Evolutionary conservation across 1,284 basidiomycete genomes (phyloP).

Genomic region (Peniophora sp.): DNA sequence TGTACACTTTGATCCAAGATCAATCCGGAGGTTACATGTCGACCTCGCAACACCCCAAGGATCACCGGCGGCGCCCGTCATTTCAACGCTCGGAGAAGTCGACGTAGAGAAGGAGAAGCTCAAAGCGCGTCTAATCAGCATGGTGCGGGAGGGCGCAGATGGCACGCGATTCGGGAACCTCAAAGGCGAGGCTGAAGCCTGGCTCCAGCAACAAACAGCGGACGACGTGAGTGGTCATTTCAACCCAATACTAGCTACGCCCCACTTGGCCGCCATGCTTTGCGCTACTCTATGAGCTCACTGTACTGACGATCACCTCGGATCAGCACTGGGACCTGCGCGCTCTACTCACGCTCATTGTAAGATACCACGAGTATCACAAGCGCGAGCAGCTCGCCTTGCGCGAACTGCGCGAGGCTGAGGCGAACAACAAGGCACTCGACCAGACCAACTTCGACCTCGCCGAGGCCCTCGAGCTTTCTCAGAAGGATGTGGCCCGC

Average conservation of each 20-base stretch:
- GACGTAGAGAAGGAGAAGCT: constrained; percentile 8
- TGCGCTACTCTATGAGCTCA: not conserved
- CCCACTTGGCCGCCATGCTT: not conserved
- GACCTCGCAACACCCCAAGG: constrained; percentile 19
- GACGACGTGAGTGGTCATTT: constrained; percentile 9
- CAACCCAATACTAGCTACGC: not conserved
- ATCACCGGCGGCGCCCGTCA: constrained; percentile 4
- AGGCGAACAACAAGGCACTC: constrained; percentile 4
- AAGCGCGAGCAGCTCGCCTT: constrained; percentile 9
- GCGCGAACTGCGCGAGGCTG: constrained; percentile 8
- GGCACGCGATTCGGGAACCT: constrained; percentile 10
- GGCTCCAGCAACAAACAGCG: constrained; percentile 9
- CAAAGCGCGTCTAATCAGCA: constrained; percentile 9
- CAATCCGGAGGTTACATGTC: constrained; percentile 34
- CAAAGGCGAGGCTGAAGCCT: constrained; percentile 9
- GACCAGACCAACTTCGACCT: constrained; percentile 6
- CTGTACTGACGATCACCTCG: constrained; percentile 1
- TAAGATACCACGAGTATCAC: constrained; percentile 14
- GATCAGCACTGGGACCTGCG: constrained; percentile 13
- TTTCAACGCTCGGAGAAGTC: not conserved
- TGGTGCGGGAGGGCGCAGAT: constrained; percentile 13
- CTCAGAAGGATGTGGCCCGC: not conserved
- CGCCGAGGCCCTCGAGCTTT: constrained; percentile 3
- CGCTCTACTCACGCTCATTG: constrained; percentile 12
- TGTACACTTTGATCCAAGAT: constrained; percentile 26